Evolutionary conservation across 73 alveolate species (phyloP).

Genomic region (Blepharisma japonicum): DNA sequence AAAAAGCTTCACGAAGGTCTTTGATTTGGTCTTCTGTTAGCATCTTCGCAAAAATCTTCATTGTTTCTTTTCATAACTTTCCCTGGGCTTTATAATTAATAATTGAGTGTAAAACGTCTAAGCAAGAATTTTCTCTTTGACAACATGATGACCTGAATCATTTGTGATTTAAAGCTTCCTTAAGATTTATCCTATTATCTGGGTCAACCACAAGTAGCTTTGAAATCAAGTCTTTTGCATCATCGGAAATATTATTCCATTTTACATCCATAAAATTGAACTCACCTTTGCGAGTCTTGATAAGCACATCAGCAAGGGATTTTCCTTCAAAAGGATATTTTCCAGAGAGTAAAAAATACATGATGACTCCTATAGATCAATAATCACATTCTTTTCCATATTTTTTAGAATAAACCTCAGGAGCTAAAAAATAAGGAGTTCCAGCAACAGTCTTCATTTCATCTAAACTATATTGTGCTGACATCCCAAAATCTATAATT

Average conservation of each 20-base stretch:
- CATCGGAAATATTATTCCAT: conserved; percentile 17
- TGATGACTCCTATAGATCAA: conserved; percentile 59
- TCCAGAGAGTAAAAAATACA: conserved; percentile 49
- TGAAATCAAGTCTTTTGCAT: conserved; percentile 62
- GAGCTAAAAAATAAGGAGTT: conserved; percentile 47
- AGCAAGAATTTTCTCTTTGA: neutral
- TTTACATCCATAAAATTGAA: neutral
- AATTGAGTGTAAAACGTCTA: neutral
- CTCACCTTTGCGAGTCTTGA: neutral
- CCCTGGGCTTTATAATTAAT: conserved; percentile 10
- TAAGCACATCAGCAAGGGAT: neutral
- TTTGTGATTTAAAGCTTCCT: conserved; percentile 62
- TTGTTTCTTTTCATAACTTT: conserved; percentile 27
- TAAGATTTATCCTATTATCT: conserved; percentile 43
- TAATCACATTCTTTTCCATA: conserved; percentile 55
- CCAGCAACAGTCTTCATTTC: conserved; percentile 27
- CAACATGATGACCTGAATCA: conserved; percentile 36
- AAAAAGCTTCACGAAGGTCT: conserved; percentile 28
- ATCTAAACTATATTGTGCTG: neutral
- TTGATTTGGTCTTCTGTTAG: conserved; percentile 6
- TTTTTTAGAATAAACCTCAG: conserved; percentile 54
- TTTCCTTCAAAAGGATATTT: conserved; percentile 52
- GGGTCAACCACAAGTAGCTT: conserved; percentile 58
- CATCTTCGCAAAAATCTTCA: conserved; percentile 20
- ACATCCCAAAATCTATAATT: conserved; percentile 11